These are phyloP conservation scores for Mollisia scopiformis DNA, from an alignment of 2,329 filamentous ascomycete genomes.

Conservation along the genomic window DNA sequence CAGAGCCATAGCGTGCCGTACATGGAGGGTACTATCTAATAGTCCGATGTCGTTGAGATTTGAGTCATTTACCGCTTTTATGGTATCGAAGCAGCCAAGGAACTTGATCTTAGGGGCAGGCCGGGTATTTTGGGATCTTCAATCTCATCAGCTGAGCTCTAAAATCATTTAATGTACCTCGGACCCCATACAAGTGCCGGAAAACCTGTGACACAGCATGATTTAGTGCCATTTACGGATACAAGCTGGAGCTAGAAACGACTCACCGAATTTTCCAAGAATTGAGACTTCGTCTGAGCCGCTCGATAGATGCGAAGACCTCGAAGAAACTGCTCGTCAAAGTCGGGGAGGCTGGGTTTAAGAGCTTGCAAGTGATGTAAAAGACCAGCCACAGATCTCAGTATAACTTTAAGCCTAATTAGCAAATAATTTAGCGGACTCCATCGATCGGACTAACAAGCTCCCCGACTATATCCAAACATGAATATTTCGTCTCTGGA, in stretches of 20 bases:
- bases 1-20: slow-evolving; percentile 4
- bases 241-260: background rate
- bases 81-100: background rate
- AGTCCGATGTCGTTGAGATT: slow-evolving; percentile 4
- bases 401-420: background rate
- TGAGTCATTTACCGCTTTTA: background rate
- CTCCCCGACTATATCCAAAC: slow-evolving; percentile 2
- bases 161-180: background rate
- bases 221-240: no score
- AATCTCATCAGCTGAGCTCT: background rate
- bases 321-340: background rate
- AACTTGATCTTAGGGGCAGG: background rate
- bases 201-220: no score
- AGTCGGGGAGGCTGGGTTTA: background rate
- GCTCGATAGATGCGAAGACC: background rate
- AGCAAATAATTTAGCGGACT: background rate
- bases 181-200: background rate
- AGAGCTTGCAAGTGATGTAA: background rate
- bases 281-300: background rate
- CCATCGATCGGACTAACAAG: background rate
- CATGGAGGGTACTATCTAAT: slow-evolving; percentile 3
- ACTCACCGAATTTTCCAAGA: background rate
- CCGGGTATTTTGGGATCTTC: background rate
- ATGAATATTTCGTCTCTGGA: slow-evolving; percentile 1
- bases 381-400: background rate